phyloP scores from a whole-genome alignment of 2,329 filamentous ascomycete genomes.

The Diaporthe nobilis region DNA sequence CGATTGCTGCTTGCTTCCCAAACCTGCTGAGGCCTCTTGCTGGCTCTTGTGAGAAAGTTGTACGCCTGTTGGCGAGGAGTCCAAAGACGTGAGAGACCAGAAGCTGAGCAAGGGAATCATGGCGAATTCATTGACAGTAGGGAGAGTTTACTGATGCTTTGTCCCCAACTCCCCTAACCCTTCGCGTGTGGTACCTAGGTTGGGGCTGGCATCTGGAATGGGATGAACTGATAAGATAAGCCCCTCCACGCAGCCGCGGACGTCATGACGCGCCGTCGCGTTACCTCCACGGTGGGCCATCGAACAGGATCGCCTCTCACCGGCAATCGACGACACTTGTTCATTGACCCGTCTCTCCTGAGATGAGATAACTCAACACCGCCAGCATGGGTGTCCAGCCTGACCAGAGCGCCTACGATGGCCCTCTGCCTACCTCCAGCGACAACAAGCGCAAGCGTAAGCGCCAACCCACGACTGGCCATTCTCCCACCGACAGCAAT shows the following conservation, averaged over 20 bases:
- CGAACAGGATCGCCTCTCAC: not conserved
- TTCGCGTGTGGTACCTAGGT: not conserved
- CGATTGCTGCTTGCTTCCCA: not conserved
- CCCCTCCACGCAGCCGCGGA: not conserved
- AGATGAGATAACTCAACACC: not conserved
- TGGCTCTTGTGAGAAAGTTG: not conserved
- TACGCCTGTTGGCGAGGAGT: not conserved
- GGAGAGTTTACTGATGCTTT: not conserved
- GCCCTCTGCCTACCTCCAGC: not conserved
- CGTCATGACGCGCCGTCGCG: not conserved
- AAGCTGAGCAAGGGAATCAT: not conserved
- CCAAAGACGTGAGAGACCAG: not conserved
- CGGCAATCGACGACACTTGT: not conserved
- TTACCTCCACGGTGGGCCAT: not conserved
- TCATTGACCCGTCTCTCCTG: not conserved
- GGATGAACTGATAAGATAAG: constrained; percentile 18
- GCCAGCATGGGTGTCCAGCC: constrained; percentile 34
- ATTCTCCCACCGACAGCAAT: not conserved
- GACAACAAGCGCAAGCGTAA: constrained; percentile 27
- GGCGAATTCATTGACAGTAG: not conserved
- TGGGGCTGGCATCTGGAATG: not conserved
- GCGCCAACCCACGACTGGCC: not conserved
- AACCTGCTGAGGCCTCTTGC: not conserved
- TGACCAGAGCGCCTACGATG: constrained; percentile 16
- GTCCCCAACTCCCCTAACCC: not conserved